Evolutionary conservation across 2,329 filamentous ascomycete species (phyloP).

Genomic region (Uncinocarpus reesii): DNA sequence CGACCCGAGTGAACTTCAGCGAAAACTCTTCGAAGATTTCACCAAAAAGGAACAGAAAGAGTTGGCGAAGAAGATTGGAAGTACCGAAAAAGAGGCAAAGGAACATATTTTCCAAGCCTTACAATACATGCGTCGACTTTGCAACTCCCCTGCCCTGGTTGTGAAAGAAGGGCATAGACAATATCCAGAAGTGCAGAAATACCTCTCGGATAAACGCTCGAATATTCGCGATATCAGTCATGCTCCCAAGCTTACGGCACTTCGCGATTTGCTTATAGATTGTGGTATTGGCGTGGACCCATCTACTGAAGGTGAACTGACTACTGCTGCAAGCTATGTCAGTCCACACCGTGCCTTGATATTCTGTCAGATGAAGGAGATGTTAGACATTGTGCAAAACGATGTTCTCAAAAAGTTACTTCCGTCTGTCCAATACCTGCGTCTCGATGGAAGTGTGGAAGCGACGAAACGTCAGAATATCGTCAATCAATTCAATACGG

Average conservation of each 20-base stretch:
- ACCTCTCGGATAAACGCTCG: constrained; percentile 67
- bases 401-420: constrained; percentile 83
- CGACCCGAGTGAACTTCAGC: constrained; percentile 88
- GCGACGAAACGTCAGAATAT: constrained; percentile 91
- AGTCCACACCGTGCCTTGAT: constrained; percentile 92
- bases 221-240: constrained; percentile 75
- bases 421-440: constrained; percentile 84
- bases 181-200: constrained; percentile 76
- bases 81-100: constrained; percentile 83
- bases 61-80: constrained; percentile 70
- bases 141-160: constrained; percentile 92
- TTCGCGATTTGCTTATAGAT: constrained; percentile 91
- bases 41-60: constrained; percentile 85
- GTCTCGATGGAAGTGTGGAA: constrained; percentile 89
- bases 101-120: constrained; percentile 98
- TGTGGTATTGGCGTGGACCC: constrained; percentile 84
- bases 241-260: constrained; percentile 81
- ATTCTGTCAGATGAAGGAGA: constrained; percentile 99
- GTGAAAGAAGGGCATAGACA: constrained; percentile 89
- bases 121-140: constrained; percentile 98
- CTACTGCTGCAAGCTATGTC: constrained; percentile 63
- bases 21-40: constrained; percentile 93
- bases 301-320: constrained; percentile 48
- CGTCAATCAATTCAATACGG: constrained; percentile 97
- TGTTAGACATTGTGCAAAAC: constrained; percentile 97